Base-by-base conservation (phyloP, 1,284 basidiomycete genomes). In the Malassezia pachydermatis region DNA sequence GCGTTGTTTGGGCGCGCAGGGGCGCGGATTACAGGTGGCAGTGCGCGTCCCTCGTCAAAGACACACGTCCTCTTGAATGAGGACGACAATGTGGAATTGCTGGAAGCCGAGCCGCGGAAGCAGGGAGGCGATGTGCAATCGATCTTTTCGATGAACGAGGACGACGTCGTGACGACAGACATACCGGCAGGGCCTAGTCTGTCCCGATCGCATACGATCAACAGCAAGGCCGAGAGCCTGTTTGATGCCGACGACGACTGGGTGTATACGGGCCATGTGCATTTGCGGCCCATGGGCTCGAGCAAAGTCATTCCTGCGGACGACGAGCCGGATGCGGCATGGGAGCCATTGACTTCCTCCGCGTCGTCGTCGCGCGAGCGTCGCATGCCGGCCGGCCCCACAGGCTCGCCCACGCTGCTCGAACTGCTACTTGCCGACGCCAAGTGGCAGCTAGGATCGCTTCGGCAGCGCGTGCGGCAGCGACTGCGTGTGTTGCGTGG, bases 231-330 rank as follows among this genome's bases (percentile, higher is more conserved):
- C 5, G 34, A 44, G 10, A 41, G 32, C 8, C 22, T 48, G 6
- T 41, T 40, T 16, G 33, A 39, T 29, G 48, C 24, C 8, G 30
- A 11, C 19, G 50, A 41, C 23, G 49, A 32, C 2, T 38, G 28
- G 36, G 40, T 22, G 14, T 47, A 34, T 17, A 38, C 13, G n/a
- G 50, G 47, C 24, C 27, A 47, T 5, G 23, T 52, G 10, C 40
- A 20, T 3, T 20, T 52, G 28, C 43, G 50, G 4, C 50, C 50
- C 3, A 34, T 46, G 20, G 50, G 50, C 24, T 52, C 50, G 14
- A 47, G 44, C 59, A 70, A 69, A 52, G 59, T 49, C 41, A 70
- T 70, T 38, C 65, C 66, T 50, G 68, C 68, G 1, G 68, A 70
- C 49, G 68, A 70, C 23, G 45, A 57, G 10, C 43, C 51, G 4